Evolutionary conservation across 108 stramenopile species (phyloP), one percentile per base, ranked within the genome.

Genomic region (Conticribra guillardii): DNA sequence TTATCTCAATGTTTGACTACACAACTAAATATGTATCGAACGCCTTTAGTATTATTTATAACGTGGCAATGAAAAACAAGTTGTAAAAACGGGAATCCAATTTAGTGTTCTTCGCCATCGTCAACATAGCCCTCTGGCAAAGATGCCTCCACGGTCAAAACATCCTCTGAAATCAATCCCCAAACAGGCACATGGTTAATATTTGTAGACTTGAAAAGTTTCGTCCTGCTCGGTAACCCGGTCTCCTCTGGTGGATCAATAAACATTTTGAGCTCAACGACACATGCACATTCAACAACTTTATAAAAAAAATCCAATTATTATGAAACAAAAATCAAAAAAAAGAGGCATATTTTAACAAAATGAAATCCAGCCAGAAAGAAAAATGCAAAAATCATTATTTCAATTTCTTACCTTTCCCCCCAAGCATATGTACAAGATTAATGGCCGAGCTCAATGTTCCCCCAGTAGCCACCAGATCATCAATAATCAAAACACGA

Each of bases 391-490:
- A 5, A 41, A 41, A 41, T 41, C 8, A 41, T 5, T 11, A 41
- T 41, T n/a, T n/a, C n/a, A n/a, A 24, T 32, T 22, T 28, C 56
- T 32, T n/a, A 57, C 56, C 56, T 2, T 47, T 83, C 15, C 90
- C 91, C 0, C 80, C 86, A 45, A 89, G 70, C 82, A 85, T 76
- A 69, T 95, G 88, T 4, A 95, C 91, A 46, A 91, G 69, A 18
- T 75, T 69, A 69, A 95, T 85, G 15, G 90, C 89, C 50, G 85
- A 85, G 11, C 72, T 61, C 44, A 94, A 72, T n/a, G 97, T 99
- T 23, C 98, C 98, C 22, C 98, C 98, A 5, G 98, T 99, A 3
- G 98, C 98, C 8, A 99, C 96, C 64, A 99, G 81, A 71, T 99
- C 98, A 74, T 99, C 98, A 72, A 99, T 91, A 37, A 99, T 88